phyloP scores from a whole-genome alignment of 2,329 filamentous ascomycete genomes.

The Phoma sp. region DNA sequence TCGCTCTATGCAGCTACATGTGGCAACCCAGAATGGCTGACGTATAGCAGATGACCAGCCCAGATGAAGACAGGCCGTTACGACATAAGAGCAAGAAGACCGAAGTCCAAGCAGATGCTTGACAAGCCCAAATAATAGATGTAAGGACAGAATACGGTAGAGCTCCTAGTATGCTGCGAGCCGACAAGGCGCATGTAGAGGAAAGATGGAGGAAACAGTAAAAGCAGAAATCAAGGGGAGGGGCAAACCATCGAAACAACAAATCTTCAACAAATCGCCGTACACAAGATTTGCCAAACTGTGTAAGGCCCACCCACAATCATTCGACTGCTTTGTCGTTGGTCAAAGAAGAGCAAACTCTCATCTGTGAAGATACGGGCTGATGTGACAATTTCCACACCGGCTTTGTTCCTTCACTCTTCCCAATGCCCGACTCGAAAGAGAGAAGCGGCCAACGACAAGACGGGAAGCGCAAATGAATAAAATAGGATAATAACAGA shows the following conservation, averaged over 20 bases:
- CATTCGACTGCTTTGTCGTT: constrained; percentile 31
- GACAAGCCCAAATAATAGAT: constrained; percentile 26
- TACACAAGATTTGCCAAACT: constrained; percentile 34
- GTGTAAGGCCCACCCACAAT: constrained; percentile 14
- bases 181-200: constrained; percentile 37
- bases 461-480: constrained; percentile 1
- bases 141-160: constrained; percentile 43
- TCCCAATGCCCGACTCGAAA: constrained; percentile 17
- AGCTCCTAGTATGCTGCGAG: constrained; percentile 31
- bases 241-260: constrained; percentile 17
- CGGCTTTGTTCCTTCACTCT: constrained; percentile 2
- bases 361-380: background rate
- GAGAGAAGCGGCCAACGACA: constrained; percentile 9
- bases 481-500: constrained; percentile 8
- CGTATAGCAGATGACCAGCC: constrained; percentile 10
- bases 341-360: constrained; percentile 7
- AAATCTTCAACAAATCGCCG: constrained; percentile 21
- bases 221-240: constrained; percentile 3
- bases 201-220: background rate
- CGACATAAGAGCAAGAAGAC: constrained; percentile 20
- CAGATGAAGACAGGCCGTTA: constrained; percentile 17
- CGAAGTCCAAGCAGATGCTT: constrained; percentile 31
- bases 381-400: background rate
- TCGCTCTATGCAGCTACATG: constrained; percentile 16
- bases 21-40: constrained; percentile 19